These are phyloP conservation scores for Achaetomium macrosporum DNA, from an alignment of 2,329 filamentous ascomycete species.

Conservation along the genomic window DNA sequence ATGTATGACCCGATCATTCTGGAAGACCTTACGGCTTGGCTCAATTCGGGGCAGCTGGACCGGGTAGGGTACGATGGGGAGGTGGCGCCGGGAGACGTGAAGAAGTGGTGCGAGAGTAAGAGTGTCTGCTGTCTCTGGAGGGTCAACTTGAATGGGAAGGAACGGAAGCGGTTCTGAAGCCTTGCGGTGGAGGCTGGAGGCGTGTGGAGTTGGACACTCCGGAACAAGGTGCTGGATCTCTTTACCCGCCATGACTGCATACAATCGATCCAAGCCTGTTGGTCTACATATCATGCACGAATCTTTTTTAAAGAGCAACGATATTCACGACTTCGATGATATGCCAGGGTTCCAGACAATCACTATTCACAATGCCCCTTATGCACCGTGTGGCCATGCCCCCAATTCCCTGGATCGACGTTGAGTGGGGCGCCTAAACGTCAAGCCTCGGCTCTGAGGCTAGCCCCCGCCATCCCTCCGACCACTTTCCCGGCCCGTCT, in stretches of 20 bases:
- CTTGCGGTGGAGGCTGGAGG: background rate
- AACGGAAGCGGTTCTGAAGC: slow-evolving; percentile 45
- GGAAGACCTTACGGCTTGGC: slow-evolving; percentile 77
- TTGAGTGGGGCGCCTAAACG: slow-evolving; percentile 7
- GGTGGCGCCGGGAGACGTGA: slow-evolving; percentile 60
- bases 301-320: no score
- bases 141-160: slow-evolving; percentile 46
- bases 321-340: no score
- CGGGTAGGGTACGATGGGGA: slow-evolving; percentile 60
- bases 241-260: no score
- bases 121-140: slow-evolving; percentile 80
- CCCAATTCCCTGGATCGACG: slow-evolving; percentile 7
- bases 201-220: background rate
- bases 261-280: no score
- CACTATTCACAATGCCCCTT: no score
- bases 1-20: slow-evolving; percentile 87
- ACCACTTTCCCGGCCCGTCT: no score
- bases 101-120: slow-evolving; percentile 83
- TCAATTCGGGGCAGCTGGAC: slow-evolving; percentile 66
- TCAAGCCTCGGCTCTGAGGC: no score
- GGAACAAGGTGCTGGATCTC: no score
- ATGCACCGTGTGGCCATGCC: background rate
- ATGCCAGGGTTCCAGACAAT: no score
- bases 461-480: no score
- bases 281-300: no score